Base-by-base conservation (phyloP, 352 stramenopile genomes). In the Thalassiosira livingstoniorum region DNA sequence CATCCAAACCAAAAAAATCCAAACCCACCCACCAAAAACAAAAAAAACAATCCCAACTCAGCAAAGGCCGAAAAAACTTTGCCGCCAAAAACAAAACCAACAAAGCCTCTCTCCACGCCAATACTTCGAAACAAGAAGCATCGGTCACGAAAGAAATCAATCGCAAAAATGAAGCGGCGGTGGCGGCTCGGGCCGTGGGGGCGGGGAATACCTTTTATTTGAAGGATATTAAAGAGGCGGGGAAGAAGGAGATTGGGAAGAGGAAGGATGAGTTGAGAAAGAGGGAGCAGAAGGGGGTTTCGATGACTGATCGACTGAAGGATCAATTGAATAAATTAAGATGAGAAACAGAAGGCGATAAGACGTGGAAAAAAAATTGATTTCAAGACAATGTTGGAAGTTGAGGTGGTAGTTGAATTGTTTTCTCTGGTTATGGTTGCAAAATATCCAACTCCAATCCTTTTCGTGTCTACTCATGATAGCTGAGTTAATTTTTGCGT, bases 131-230 rank as follows among this genome's bases (percentile, higher is more conserved):
- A 51, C 57, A 88, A 77, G 78, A 90, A 64, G 35, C 74, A 11
- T 61, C 76, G 47, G 89, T 85, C 27, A 87, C 86, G 7, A 94
- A 94, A 80, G 78, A 80, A 42, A 94, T 95, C 60, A 93, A 93
- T 80, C 53, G 67, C 13, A 93, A 91, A 69, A 95, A 92, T 76
- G 89, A 95, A 85, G 35, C 84, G 39, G 54, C 85, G n/a, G 86
- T 92, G 72, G 87, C 89, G 35, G 83, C 89, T 34, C 83, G 88
- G 55, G 91, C 89, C 10, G 63, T 92, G 2, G 80, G 75, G 53
- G 47, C 74, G 15, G 88, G 87, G 7, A 77, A 77, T 23, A 88
- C 55, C 55, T 94, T 94, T 72, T 91, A 84, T 80, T 75, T 93
- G 5, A 89, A 78, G 21, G 90, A 94, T 83, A 76, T 94, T 66